These are phyloP conservation scores for Pleurotus djamor DNA, from an alignment of 768 basidiomycete genomes.

Conservation along the genomic window DNA sequence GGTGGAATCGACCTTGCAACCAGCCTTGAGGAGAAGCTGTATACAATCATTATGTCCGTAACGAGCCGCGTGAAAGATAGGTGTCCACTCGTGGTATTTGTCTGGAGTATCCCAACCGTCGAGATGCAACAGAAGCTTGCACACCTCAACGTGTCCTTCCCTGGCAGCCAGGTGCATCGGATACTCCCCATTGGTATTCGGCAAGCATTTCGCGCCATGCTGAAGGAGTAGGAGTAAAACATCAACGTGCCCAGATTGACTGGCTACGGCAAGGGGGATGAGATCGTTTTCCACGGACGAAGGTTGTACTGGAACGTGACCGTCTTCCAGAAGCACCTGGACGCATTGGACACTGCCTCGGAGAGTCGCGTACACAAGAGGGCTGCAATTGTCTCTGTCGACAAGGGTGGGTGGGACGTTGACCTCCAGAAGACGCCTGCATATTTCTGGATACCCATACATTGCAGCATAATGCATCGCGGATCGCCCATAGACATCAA, in stretches of 20 bases:
- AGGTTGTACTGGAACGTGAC: slow-evolving; percentile 63
- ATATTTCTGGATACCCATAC: slow-evolving; percentile 81
- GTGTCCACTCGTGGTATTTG: slow-evolving; percentile 99
- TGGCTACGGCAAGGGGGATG: slow-evolving; percentile 87
- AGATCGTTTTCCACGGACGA: slow-evolving; percentile 62
- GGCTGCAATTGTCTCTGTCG: slow-evolving; percentile 93
- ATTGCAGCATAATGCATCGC: slow-evolving; percentile 96
- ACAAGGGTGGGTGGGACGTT: slow-evolving; percentile 62
- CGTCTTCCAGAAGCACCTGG: slow-evolving; percentile 72
- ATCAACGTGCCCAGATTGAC: slow-evolving; percentile 84
- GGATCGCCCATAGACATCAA: slow-evolving; percentile 90
- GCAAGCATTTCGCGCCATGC: slow-evolving; percentile 72
- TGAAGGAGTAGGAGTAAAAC: slow-evolving; percentile 77
- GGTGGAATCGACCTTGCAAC: slow-evolving; percentile 66
- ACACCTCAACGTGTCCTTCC: slow-evolving; percentile 87
- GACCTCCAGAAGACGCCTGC: slow-evolving; percentile 71
- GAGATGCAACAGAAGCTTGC: slow-evolving; percentile 67
- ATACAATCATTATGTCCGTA: slow-evolving; percentile 80
- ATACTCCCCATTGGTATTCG: slow-evolving; percentile 96
- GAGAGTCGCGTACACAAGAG: slow-evolving; percentile 92
- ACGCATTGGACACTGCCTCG: slow-evolving; percentile 84
- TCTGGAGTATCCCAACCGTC: slow-evolving; percentile 86
- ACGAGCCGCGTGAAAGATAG: slow-evolving; percentile 91
- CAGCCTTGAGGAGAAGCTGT: slow-evolving; percentile 73
- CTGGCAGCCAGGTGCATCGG: slow-evolving; percentile 95